Base-by-base conservation (phyloP, 2,329 filamentous ascomycete genomes). In the Monosporascus ibericus region DNA sequence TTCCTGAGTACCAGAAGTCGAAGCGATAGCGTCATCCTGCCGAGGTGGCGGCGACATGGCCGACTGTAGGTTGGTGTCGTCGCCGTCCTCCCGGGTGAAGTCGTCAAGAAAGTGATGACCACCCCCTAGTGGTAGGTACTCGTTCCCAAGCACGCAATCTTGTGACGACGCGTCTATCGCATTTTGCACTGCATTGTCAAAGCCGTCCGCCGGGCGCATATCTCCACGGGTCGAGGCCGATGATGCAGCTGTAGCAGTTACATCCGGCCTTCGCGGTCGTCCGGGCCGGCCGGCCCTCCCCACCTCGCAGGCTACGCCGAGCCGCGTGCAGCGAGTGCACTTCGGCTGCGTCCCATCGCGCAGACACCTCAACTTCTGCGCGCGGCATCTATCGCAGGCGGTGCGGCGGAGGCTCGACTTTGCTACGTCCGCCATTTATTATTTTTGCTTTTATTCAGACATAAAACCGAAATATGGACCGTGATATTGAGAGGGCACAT, bases 341-440 rank as follows among this genome's bases (percentile, higher is more conserved):
- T 56, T 56, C 24, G 44, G 44, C 36, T 56, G 49, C 18, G 52
- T 53, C 27, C 52, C 53, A 9, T 56, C 49, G 20, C 57, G 57
- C 20, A 54, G 47, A 27, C 57, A 59, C 48, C 46, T 59, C 17
- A 59, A 9, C 39, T 59, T 59, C 7, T 55, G 58, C 18, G 52
- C 48, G 8, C 57, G 57, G 39, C 57, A 59, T 48, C 55, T 59
- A 36, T 59, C 54, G 53, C 57, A 59, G 18, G 57, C 57, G 9
- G 57, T 59, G n/a, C 57, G 57, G 44, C 51, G 50, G 20, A 59
- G 40, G 40, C 57, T 58, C 5, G 57, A 58, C 44, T 54, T 52
- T 11, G 52, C 25, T 15, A 53, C 53, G 25, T 54, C 50, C 24
- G 49, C 34, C 53, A 58, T 58, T 11, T 52, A 24, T 14, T 36